Base-by-base conservation (phyloP, 306 rosid species). In the Ormosia semicastrata region DNA sequence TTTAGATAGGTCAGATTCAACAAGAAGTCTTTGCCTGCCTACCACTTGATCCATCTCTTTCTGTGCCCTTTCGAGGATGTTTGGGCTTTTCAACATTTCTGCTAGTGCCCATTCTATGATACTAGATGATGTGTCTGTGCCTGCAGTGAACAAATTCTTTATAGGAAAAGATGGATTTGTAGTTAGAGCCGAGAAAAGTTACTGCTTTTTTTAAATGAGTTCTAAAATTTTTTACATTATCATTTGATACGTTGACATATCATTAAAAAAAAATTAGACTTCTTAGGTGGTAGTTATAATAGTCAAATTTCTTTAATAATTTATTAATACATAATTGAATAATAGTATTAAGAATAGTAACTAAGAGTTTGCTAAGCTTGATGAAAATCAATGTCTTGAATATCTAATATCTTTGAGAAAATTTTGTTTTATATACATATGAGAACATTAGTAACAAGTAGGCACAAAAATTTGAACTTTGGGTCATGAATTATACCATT, bases 71-170 rank as follows among this genome's bases (percentile, higher is more conserved):
- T 44, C 68, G 0, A 85, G 54, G 29, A 85, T 85, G 39, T 2
- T 80, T 0, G 85, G 88, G 65, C 71, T 80, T 44, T 43, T 85
- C 75, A 85, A 8, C 88, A 85, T 80, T 41, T 85, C 88, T 3
- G 82, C 63, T 3, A 85, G 49, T 53, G 88, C 85, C 88, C 88
- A 85, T 34, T 85, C 88, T 14, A 85, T 80, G 67, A 64, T 71
- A 75, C 85, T 85, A 6, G 88, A 63, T 1, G 88, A 85, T 29
- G 88, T 85, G 53, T 85, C 85, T 9, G 85, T 85, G 9, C 88
- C 85, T 4, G 88, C 88, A 6, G 82, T 62, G 41, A 85, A 85
- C 13, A 85, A 15, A 47, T 85, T 75, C 88, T 85, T 10, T 1
- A 37, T 33, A 11, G 65, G 62, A 1, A 40, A 41, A 33, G 1